phyloP scores from a whole-genome alignment of 495 filamentous ascomycete species.

The Terfezia boudieri region DNA sequence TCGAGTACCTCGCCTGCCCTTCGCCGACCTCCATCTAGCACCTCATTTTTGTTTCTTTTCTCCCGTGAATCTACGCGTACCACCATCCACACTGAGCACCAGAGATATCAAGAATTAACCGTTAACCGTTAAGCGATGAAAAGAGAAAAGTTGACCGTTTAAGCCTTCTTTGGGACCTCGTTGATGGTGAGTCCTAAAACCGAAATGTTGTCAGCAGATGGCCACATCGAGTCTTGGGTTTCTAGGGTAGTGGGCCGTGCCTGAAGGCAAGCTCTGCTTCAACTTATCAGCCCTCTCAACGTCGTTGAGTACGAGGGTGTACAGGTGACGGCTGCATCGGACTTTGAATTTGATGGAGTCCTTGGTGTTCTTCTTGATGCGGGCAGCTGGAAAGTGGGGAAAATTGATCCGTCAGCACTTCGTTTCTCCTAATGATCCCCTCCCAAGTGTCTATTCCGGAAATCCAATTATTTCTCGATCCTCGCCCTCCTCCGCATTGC shows the following conservation, averaged over 20 bases:
- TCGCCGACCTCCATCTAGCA: too few relatives aligned
- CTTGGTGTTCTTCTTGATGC: conserved; percentile 53
- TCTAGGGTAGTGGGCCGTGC: conserved; percentile 32
- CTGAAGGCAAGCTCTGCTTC: conserved; percentile 91
- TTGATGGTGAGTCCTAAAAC: conserved; percentile 44
- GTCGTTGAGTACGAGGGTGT: conserved; percentile 95
- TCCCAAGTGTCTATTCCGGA: too few relatives aligned
- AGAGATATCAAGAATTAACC: conserved; percentile 26
- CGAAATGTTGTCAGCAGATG: not conserved
- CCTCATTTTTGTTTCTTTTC: too few relatives aligned
- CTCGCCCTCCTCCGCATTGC: not conserved
- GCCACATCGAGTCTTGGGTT: not conserved
- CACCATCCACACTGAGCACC: too few relatives aligned
- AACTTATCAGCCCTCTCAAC: conserved; percentile 99
- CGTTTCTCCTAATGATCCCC: not conserved
- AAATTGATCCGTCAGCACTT: conserved; percentile 21
- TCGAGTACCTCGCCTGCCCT: conserved; percentile 65
- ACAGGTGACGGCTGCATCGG: conserved; percentile 80
- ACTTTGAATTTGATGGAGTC: conserved; percentile 99
- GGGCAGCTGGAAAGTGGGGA: conserved; percentile 5
- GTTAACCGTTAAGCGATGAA: not conserved
- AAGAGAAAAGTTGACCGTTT: conserved; percentile 19
- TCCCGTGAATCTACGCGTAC: too few relatives aligned
- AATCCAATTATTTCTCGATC: not conserved
- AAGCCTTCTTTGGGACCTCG: conserved; percentile 32